These are phyloP conservation scores for Cudoniella acicularis DNA, from an alignment of 495 filamentous ascomycete species.

Conservation along the genomic window DNA sequence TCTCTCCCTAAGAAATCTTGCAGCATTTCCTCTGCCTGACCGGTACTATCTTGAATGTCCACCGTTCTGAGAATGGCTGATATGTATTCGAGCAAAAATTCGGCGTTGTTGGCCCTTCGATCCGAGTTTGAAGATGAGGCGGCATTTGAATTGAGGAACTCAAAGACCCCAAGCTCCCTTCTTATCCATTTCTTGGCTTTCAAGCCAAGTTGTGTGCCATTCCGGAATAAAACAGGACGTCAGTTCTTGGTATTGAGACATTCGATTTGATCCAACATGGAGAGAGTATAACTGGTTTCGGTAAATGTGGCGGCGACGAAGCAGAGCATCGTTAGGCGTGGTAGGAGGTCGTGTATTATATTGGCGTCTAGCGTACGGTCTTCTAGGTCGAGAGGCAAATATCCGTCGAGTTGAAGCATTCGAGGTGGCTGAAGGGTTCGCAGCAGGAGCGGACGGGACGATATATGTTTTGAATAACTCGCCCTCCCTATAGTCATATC, in stretches of 20 bases:
- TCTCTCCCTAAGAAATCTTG: slow-evolving; percentile 78
- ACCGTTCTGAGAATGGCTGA: slow-evolving; percentile 85
- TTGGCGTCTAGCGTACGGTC: slow-evolving; percentile 22
- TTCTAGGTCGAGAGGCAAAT: slow-evolving; percentile 15
- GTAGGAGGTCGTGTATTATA: slow-evolving; percentile 22
- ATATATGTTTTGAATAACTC: slow-evolving; percentile 46
- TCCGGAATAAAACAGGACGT: slow-evolving; percentile 62
- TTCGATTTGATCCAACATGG: slow-evolving; percentile 79
- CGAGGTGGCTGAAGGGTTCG: slow-evolving; percentile 21
- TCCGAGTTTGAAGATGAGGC: slow-evolving; percentile 26
- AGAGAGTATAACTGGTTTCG: slow-evolving; percentile 71
- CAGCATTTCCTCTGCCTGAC: slow-evolving; percentile 86
- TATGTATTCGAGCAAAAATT: slow-evolving; percentile 88
- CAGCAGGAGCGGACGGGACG: slow-evolving; percentile 38
- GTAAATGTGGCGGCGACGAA: slow-evolving; percentile 72
- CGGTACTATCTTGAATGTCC: slow-evolving; percentile 80
- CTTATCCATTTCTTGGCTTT: slow-evolving; percentile 86
- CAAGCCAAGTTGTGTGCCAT: slow-evolving; percentile 64
- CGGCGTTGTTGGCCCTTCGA: slow-evolving; percentile 68
- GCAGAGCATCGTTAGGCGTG: slow-evolving; percentile 52
- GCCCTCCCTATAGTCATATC: slow-evolving; percentile 54
- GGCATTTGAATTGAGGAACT: slow-evolving; percentile 52
- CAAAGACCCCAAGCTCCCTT: slow-evolving; percentile 83
- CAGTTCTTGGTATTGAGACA: slow-evolving; percentile 72
- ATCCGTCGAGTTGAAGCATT: slow-evolving; percentile 1